A percentile compares a stretch with the other conserved stretches of the same genome.
These are phyloP conservation scores for Trichophyton simii DNA, from an alignment of 2,329 filamentous ascomycete species.

Conservation along the genomic window DNA sequence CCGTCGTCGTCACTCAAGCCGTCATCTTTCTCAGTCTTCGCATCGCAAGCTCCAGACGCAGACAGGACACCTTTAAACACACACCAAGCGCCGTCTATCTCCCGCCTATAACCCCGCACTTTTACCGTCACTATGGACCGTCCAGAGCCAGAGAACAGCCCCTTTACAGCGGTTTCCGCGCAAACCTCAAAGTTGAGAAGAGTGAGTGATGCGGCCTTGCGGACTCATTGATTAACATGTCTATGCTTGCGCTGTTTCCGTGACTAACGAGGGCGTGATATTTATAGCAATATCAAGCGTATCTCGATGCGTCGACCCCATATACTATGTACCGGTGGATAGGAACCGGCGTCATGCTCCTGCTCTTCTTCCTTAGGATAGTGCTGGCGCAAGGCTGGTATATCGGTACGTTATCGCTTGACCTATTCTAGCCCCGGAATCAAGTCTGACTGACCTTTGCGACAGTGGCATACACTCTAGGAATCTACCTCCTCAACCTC, in stretches of 20 bases:
- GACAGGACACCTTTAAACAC: neutral
- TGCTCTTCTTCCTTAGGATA: constrained; percentile 80
- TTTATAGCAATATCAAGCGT: constrained; percentile 75
- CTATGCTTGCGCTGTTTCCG: neutral
- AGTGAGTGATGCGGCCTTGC: constrained; percentile 20
- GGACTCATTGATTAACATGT: neutral
- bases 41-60: neutral
- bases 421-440: neutral
- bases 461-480: constrained; percentile 86
- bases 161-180: constrained; percentile 77
- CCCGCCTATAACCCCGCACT: neutral
- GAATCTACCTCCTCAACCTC: constrained; percentile 96
- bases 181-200: constrained; percentile 50
- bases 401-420: constrained; percentile 53
- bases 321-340: constrained; percentile 83
- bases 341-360: constrained; percentile 61
- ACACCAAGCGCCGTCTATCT: neutral
- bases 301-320: constrained; percentile 86
- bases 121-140: constrained; percentile 55
- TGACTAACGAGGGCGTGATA: neutral
- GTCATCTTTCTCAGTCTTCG: neutral
- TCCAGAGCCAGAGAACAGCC: constrained; percentile 75
- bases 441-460: neutral
- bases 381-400: constrained; percentile 95
- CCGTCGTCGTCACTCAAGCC: neutral